Evolutionary conservation across 2,329 filamentous ascomycete species (phyloP).

Genomic region (Epichloe uncinata): DNA sequence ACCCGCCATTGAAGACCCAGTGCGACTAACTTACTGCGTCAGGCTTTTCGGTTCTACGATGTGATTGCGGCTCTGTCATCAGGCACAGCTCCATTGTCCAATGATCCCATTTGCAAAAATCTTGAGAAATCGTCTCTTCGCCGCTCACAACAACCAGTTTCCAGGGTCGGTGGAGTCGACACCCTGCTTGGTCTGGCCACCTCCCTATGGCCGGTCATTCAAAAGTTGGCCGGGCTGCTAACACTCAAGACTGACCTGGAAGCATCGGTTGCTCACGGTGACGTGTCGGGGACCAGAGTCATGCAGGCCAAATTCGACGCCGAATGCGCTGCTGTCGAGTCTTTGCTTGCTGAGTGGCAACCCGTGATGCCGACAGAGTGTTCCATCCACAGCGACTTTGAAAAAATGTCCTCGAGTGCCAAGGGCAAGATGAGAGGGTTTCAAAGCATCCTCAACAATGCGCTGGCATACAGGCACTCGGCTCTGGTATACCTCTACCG

Average conservation of each 20-base stretch:
- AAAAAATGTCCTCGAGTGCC: background rate
- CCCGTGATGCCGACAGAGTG: constrained; percentile 32
- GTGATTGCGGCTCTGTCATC: constrained; percentile 51
- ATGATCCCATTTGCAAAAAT: constrained; percentile 31
- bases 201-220: constrained; percentile 50
- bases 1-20: background rate
- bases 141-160: constrained; percentile 28
- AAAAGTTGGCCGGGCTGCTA: constrained; percentile 42
- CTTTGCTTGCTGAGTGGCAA: constrained; percentile 41
- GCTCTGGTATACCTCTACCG: constrained; percentile 45
- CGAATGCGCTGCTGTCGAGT: constrained; percentile 40
- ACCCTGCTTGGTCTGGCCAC: constrained; percentile 48
- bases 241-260: constrained; percentile 39
- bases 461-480: constrained; percentile 46
- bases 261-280: constrained; percentile 26
- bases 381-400: background rate
- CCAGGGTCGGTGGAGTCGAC: constrained; percentile 39
- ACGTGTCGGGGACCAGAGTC: constrained; percentile 31
- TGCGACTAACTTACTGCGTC: background rate
- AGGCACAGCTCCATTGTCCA: constrained; percentile 42
- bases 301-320: constrained; percentile 37
- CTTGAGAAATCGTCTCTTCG: constrained; percentile 33
- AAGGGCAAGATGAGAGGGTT: constrained; percentile 28
- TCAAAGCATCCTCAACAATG: constrained; percentile 43
- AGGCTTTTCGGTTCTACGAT: constrained; percentile 54